Percentiles rank a stretch among this genome's conserved stretches.
Evolutionary conservation across 164 flowering plant genomes (phyloP).

Genomic region (Berberis thunbergii): DNA sequence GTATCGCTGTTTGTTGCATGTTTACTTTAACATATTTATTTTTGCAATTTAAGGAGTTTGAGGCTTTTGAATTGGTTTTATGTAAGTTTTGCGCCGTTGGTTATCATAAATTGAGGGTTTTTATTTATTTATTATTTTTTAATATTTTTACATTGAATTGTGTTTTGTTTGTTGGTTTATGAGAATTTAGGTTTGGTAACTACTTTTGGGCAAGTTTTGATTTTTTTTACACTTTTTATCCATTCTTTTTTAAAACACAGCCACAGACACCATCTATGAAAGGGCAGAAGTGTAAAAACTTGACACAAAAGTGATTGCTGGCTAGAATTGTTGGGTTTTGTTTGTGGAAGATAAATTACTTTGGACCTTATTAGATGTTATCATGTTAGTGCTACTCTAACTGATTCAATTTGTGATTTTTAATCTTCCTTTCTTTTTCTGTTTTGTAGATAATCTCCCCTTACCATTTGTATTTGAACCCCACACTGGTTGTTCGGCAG

Average conservation of each 20-base stretch:
- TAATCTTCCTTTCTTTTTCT: neutral
- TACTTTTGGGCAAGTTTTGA: too few relatives aligned
- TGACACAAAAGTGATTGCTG: too few relatives aligned
- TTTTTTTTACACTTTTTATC: too few relatives aligned
- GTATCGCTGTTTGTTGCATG: neutral
- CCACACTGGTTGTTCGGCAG: constrained; percentile 69
- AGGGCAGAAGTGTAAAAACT: too few relatives aligned
- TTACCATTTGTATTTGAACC: constrained; percentile 72
- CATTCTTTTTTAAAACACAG: too few relatives aligned
- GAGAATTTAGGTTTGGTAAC: constrained; percentile 1
- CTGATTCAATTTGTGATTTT: neutral
- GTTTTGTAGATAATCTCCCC: constrained; percentile 86
- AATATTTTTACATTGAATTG: neutral
- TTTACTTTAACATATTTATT: neutral
- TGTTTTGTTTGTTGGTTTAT: neutral
- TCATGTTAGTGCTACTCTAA: too few relatives aligned
- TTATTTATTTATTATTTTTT: too few relatives aligned
- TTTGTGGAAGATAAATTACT: too few relatives aligned
- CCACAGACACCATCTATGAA: too few relatives aligned
- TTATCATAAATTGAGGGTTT: constrained; percentile 1
- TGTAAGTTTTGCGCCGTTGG: constrained; percentile 2
- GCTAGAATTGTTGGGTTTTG: neutral
- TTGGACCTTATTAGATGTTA: too few relatives aligned
- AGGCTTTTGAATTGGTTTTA: neutral
- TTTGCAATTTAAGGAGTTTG: neutral